Evolutionary conservation across 768 basidiomycete genomes (phyloP).

Genomic region (Roridomyces roridus): DNA sequence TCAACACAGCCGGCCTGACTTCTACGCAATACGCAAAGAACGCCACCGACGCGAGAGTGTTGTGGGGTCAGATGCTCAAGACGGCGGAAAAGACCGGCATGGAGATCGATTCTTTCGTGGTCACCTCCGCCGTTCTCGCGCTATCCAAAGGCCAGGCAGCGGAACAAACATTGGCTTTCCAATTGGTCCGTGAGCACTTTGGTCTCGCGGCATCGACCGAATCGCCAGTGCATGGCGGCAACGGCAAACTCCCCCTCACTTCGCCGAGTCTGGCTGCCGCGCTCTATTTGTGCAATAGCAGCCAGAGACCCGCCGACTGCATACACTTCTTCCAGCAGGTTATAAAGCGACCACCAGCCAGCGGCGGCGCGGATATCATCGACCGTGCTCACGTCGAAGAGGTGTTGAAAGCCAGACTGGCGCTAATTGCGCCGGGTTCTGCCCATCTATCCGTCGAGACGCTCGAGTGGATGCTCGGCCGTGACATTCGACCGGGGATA

Average conservation of each 20-base stretch:
- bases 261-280: conserved; percentile 56
- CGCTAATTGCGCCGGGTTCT: conserved; percentile 43
- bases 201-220: conserved; percentile 62
- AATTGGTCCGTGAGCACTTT: conserved; percentile 65
- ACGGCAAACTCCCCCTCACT: conserved; percentile 49
- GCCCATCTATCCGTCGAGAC: conserved; percentile 59
- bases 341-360: conserved; percentile 50
- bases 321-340: conserved; percentile 66
- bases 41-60: conserved; percentile 69
- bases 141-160: conserved; percentile 59
- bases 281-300: conserved; percentile 60
- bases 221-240: conserved; percentile 36
- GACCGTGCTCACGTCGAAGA: conserved; percentile 65
- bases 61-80: conserved; percentile 74
- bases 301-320: conserved; percentile 51
- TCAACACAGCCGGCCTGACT: conserved; percentile 29
- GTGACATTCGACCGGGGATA: conserved; percentile 53
- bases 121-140: conserved; percentile 58
- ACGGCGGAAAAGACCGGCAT: conserved; percentile 53
- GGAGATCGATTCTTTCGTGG: conserved; percentile 57
- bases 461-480: conserved; percentile 74
- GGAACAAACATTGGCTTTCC: conserved; percentile 73
- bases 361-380: conserved; percentile 47
- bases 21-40: conserved; percentile 41
- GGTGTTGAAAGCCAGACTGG: conserved; percentile 60